A percentile compares a stretch with the other conserved stretches of the same genome.
phyloP scores from a whole-genome alignment of 108 stramenopile genomes.

The Phaeodactylum tricornutum region DNA sequence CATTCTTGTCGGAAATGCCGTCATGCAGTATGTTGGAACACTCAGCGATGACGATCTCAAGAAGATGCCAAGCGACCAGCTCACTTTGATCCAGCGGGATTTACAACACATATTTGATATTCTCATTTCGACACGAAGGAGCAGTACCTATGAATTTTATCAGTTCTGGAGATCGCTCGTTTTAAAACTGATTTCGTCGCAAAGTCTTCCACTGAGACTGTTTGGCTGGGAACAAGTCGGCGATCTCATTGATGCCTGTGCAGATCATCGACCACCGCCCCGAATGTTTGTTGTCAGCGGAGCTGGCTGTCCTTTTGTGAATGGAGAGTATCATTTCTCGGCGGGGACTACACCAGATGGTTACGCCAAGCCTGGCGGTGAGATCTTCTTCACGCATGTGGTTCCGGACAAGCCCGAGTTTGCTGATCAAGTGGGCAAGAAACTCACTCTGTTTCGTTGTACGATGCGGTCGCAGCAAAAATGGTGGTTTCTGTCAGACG shows the following conservation, averaged over 20 bases:
- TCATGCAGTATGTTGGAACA: conserved; percentile 42
- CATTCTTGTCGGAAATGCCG: conserved; percentile 35
- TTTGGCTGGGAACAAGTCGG: conserved; percentile 81
- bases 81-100: conserved; percentile 31
- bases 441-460: conserved; percentile 86
- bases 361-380: conserved; percentile 30
- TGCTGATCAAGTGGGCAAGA: conserved; percentile 43
- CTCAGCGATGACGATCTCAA: conserved; percentile 51
- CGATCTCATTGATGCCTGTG: conserved; percentile 50
- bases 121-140: conserved; percentile 20
- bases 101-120: conserved; percentile 43
- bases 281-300: conserved; percentile 40
- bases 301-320: conserved; percentile 72
- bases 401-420: conserved; percentile 23
- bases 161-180: conserved; percentile 49
- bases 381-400: conserved; percentile 42
- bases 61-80: conserved; percentile 38
- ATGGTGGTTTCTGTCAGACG: conserved; percentile 98
- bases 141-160: conserved; percentile 46
- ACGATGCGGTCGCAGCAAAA: conserved; percentile 93
- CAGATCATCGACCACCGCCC: conserved; percentile 61
- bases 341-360: conserved; percentile 40
- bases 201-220: conserved; percentile 64
- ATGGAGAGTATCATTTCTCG: conserved; percentile 69
- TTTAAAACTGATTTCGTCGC: conserved; percentile 61